Base-by-base conservation (phyloP, 108 stramenopile species). In the Phaeodactylum tricornutum region DNA sequence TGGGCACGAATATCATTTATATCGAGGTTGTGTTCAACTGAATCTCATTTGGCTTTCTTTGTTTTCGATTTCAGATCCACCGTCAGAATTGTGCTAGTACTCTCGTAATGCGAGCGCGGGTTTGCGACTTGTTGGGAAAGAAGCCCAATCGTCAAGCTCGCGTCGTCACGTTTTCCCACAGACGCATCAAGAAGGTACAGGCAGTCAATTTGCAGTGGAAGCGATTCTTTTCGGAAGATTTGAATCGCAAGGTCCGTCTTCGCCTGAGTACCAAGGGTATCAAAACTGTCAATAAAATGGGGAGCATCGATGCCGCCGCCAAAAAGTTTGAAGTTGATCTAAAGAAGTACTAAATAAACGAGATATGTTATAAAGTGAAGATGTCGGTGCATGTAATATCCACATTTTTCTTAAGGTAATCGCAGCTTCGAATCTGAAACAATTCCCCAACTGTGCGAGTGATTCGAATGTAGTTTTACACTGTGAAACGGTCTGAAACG, bases 261-360 rank as follows among this genome's bases (percentile, higher is more conserved):
- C 80, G 95, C 45, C 61, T 96, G 58, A 85, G 77, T 38, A 96
- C 93, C 36, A 94, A 93, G 77, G 95, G 89, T 53, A 84, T 94
- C 58, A 93, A 92, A 81, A 96, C 95, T 23, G 87, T 96, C 28
- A 77, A 91, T 55, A 94, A 94, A 74, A 76, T 91, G 55, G 95
- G 95, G 55, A 63, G 77, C 25, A 79, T 94, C 60, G 80, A 89
- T 62, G 86, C 88, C 22, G 90, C 90, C 16, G 93, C 93, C 31
- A 91, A 83, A 71, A 94, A 94, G 72, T 94, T 92, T 46, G 84
- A 82, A 28, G 52, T 93, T 37, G 74, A 96, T 54, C 70, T 96
- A 50, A 50, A 46, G 36, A 84, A 94, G 64, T 94, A 87, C 78
- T 81, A 77, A 77, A n/a, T n/a, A n/a, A n/a, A n/a, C n/a, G n/a